Conservation (phyloP, 192 early-diverging fungal genomes). For the Entophlyctis luteolus region DNA sequence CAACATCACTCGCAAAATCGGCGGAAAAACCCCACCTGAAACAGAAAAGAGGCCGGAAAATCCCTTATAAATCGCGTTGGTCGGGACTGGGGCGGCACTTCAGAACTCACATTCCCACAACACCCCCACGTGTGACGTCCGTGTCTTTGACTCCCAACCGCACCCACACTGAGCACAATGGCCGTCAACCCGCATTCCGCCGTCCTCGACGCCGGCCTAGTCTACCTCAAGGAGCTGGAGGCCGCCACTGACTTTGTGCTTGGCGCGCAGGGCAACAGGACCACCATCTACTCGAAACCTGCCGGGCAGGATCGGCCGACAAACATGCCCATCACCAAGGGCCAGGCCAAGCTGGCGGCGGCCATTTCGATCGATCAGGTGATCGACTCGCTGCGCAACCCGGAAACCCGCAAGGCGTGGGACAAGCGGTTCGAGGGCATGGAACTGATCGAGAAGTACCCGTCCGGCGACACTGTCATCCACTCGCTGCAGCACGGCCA, state of each 20-base stretch:
- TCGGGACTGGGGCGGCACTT: too few species aligned
- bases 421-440: slow-evolving; percentile 9
- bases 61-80: too few species aligned
- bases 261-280: background rate
- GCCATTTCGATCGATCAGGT: slow-evolving; percentile 7
- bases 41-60: too few species aligned
- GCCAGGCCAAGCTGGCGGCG: background rate
- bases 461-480: background rate
- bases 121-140: too few species aligned
- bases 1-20: too few species aligned
- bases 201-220: background rate
- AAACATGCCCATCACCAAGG: slow-evolving; percentile 19
- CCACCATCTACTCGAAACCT: slow-evolving; percentile 9
- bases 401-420: slow-evolving; percentile 8
- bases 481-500: slow-evolving; percentile 6
- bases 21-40: too few species aligned
- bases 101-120: too few species aligned
- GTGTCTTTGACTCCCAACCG: too few species aligned
- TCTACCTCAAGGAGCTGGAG: slow-evolving; percentile 7
- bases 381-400: background rate
- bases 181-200: background rate
- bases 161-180: too few species aligned
- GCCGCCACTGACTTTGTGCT: background rate
- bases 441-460: background rate
- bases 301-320: background rate